These are phyloP conservation scores for Lagerstroemia speciosa DNA, from an alignment of 345 rosid species.

Conservation along the genomic window DNA sequence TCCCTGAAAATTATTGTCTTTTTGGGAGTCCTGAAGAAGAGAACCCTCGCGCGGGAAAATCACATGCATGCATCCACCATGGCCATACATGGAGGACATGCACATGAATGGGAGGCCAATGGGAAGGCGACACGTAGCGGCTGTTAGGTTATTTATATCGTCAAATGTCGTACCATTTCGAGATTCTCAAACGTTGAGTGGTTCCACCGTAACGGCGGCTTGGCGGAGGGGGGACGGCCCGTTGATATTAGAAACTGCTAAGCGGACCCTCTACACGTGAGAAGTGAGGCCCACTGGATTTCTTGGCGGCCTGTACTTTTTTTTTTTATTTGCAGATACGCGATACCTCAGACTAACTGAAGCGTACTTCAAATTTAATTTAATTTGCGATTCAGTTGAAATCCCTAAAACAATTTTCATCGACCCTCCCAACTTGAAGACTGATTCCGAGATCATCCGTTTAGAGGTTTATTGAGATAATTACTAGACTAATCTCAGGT, in stretches of 20 bases:
- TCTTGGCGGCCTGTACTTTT: not conserved
- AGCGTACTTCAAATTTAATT: too few species aligned
- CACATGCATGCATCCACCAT: constrained; percentile 4
- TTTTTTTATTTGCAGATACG: too few species aligned
- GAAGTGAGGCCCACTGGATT: not conserved
- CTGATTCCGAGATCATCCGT: too few species aligned
- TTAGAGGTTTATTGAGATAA: too few species aligned
- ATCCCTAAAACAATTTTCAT: too few species aligned
- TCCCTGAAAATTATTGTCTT: not conserved
- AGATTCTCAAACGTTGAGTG: constrained; percentile 5
- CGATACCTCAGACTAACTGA: too few species aligned
- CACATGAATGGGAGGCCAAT: constrained; percentile 9
- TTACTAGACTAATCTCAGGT: too few species aligned
- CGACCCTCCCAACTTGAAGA: too few species aligned
- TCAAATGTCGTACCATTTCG: too few species aligned
- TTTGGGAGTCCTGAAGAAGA: not conserved
- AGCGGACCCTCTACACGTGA: not conserved
- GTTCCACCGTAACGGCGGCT: constrained; percentile 15
- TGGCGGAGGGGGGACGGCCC: constrained; percentile 9
- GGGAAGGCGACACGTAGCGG: constrained; percentile 9
- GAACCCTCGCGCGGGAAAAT: constrained; percentile 40
- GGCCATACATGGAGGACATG: not conserved
- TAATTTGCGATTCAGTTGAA: too few species aligned
- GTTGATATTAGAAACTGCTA: not conserved
- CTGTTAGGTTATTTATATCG: constrained; percentile 5